phyloP scores from a whole-genome alignment of 2,329 filamentous ascomycete genomes.

The Aspergillus aculeatinus region DNA sequence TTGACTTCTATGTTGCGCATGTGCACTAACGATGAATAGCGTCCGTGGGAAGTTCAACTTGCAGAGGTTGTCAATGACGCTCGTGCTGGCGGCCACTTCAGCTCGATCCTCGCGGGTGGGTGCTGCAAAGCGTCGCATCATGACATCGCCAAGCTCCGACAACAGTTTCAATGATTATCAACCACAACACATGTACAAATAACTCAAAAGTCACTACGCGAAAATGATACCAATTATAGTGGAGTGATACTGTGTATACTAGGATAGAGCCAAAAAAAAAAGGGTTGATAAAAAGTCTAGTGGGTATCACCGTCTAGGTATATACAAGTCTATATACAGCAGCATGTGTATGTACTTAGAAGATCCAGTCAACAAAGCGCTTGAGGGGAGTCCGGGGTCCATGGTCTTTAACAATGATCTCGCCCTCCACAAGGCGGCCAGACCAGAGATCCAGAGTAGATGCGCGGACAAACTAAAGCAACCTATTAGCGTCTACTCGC shows the following conservation, averaged over 20 bases:
- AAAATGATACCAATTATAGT: no score
- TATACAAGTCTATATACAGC: conserved; percentile 21
- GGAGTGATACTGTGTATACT: neutral
- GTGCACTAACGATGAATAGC: conserved; percentile 21
- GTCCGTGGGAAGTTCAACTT: conserved; percentile 39
- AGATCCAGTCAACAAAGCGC: conserved; percentile 28
- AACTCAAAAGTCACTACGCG: neutral
- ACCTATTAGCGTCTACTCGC: neutral
- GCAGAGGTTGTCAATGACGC: conserved; percentile 34
- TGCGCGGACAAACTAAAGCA: conserved; percentile 24
- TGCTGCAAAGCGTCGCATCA: conserved; percentile 48
- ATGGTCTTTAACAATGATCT: conserved; percentile 21
- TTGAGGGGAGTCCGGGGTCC: conserved; percentile 22
- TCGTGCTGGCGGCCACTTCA: conserved; percentile 27
- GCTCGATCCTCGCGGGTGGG: conserved; percentile 44
- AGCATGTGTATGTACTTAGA: conserved; percentile 14
- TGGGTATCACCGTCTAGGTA: conserved; percentile 17
- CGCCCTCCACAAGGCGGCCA: conserved; percentile 32
- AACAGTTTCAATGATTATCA: conserved; percentile 16
- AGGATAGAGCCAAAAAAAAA: neutral
- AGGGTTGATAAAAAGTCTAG: conserved; percentile 11
- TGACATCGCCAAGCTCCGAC: conserved; percentile 33
- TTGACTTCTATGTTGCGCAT: no score
- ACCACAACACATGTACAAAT: neutral
- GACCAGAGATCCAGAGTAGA: conserved; percentile 33